Percentiles rank a stretch among this genome's conserved stretches.
phyloP scores from a whole-genome alignment of 176 grass and related monocot genomes.

The Olyra latifolia region DNA sequence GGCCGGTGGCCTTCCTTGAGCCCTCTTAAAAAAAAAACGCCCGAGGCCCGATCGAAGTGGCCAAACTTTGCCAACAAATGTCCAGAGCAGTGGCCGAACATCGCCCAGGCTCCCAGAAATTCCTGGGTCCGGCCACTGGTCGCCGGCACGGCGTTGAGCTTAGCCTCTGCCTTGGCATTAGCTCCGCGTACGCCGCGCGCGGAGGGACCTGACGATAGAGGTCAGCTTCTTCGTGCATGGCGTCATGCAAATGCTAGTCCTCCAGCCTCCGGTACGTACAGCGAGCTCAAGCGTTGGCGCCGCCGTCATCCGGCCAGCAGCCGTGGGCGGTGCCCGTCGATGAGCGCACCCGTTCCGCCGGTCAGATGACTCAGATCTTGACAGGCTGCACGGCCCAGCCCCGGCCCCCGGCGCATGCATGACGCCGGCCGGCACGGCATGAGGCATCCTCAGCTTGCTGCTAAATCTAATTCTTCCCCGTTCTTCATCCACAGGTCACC shows the following conservation, averaged over 20 bases:
- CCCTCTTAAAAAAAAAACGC: too few species aligned
- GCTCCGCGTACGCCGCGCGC: too few species aligned
- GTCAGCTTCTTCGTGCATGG: not conserved
- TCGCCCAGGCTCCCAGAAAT: too few species aligned
- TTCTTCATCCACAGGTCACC: slow-evolving; percentile 5
- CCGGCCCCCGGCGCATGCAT: too few species aligned
- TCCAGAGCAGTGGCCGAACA: too few species aligned
- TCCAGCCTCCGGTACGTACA: not conserved
- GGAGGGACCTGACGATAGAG: slow-evolving; percentile 34
- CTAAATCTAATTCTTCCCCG: too few species aligned
- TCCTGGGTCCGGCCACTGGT: too few species aligned
- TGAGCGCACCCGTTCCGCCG: too few species aligned
- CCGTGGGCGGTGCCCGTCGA: slow-evolving; percentile 18
- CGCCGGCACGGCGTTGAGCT: slow-evolving; percentile 18
- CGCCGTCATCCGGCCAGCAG: not conserved
- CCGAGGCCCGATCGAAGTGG: too few species aligned
- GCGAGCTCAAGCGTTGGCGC: not conserved
- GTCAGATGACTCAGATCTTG: not conserved
- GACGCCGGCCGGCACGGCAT: not conserved
- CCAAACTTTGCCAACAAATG: too few species aligned
- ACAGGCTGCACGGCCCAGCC: not conserved
- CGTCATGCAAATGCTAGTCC: not conserved
- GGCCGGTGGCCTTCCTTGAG: too few species aligned
- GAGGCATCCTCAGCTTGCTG: not conserved
- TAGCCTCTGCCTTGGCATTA: slow-evolving; percentile 14